phyloP scores from a whole-genome alignment of 345 rosid genomes.

The Turnera subulata region DNA sequence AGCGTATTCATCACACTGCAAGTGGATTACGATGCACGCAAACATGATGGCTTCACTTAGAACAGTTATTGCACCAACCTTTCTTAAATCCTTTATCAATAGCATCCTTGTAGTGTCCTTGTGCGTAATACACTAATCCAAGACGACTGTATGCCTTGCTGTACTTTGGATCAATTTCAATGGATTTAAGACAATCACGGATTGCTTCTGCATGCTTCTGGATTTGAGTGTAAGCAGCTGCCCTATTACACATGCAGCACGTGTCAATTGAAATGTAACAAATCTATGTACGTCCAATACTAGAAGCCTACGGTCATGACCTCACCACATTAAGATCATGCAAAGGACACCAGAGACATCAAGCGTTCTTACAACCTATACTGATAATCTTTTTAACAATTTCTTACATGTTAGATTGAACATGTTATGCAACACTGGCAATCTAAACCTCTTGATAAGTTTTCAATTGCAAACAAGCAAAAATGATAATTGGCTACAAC shows the following conservation, averaged over 20 bases:
- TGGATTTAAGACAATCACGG: conserved; percentile 69
- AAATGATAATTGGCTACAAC: too few species aligned
- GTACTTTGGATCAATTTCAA: conserved; percentile 70
- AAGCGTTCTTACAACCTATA: too few species aligned
- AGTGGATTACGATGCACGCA: background rate
- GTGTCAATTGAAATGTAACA: conserved; percentile 7
- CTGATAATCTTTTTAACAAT: too few species aligned
- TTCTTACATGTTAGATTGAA: too few species aligned
- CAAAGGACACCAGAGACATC: too few species aligned
- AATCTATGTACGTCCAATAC: too few species aligned
- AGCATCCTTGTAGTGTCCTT: conserved; percentile 67
- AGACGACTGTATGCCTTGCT: conserved; percentile 91
- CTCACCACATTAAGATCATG: too few species aligned
- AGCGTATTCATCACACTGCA: too few species aligned
- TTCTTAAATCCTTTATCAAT: conserved; percentile 80
- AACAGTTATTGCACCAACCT: conserved; percentile 43
- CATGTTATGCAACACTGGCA: too few species aligned
- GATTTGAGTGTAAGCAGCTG: conserved; percentile 81
- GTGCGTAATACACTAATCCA: conserved; percentile 77
- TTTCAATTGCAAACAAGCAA: too few species aligned
- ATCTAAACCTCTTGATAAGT: too few species aligned
- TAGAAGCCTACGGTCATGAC: too few species aligned
- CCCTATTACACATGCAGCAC: conserved; percentile 37
- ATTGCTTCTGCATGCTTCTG: conserved; percentile 61
- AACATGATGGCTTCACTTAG: background rate